Percentiles rank a stretch among this genome's conserved stretches.
Evolutionary conservation across 2,329 filamentous ascomycete species (phyloP).

Genomic region (Myriosclerotinia duriaeana): DNA sequence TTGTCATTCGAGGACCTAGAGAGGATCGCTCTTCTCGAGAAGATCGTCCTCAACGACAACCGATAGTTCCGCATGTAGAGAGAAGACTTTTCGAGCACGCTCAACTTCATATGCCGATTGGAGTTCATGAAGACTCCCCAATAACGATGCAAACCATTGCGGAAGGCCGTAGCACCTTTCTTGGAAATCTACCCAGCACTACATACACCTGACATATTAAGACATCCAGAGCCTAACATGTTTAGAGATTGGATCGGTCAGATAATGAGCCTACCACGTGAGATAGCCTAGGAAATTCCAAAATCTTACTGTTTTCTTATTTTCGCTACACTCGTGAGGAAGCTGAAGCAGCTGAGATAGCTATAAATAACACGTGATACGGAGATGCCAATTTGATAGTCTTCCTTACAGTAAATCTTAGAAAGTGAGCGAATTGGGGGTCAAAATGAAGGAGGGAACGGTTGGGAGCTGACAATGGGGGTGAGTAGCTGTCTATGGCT

Average conservation of each 20-base stretch:
- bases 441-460: neutral
- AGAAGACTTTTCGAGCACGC: neutral
- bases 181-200: conserved; percentile 4
- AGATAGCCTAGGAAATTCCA: neutral
- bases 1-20: neutral
- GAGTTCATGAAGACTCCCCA: neutral
- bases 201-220: conserved; percentile 1
- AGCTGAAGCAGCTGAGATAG: conserved; percentile 1
- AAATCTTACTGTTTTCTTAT: conserved; percentile 7
- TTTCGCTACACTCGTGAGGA: neutral
- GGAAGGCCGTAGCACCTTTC: conserved; percentile 12
- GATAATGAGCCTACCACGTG: neutral
- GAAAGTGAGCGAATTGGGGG: neutral
- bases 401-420: neutral
- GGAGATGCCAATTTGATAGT: conserved; percentile 5
- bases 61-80: conserved; percentile 5
- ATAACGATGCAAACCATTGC: neutral
- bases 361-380: neutral
- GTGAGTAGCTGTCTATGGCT: neutral
- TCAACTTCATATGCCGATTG: neutral
- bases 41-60: conserved; percentile 7
- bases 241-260: conserved; percentile 5
- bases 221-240: neutral
- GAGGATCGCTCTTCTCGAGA: neutral
- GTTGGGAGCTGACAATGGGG: neutral